Conservation (phyloP, 805 yeast genomes). For the Wickerhamiella brachini region DNA sequence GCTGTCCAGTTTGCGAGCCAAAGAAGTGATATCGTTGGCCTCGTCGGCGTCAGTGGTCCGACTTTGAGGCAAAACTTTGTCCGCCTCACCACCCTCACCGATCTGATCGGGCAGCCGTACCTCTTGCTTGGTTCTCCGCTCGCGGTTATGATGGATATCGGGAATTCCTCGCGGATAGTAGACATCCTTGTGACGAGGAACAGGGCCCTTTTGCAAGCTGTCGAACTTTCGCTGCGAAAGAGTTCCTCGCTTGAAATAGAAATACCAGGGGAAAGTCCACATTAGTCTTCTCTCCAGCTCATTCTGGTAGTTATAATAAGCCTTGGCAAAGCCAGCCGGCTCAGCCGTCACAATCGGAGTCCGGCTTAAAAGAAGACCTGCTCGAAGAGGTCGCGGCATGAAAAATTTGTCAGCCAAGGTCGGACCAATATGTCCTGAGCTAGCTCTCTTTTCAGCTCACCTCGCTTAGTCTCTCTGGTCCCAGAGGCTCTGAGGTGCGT, state of each 20-base stretch:
- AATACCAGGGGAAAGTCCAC: slow-evolving; percentile 97
- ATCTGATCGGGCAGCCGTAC: slow-evolving; percentile 44
- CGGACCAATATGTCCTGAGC: not conserved
- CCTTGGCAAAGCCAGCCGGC: slow-evolving; percentile 52
- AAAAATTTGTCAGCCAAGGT: not conserved
- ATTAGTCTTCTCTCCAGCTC: slow-evolving; percentile 79
- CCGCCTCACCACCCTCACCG: slow-evolving; percentile 30
- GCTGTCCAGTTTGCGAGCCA: slow-evolving; percentile 68
- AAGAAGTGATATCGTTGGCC: slow-evolving; percentile 42
- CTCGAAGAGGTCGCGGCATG: slow-evolving; percentile 12
- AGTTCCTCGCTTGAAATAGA: slow-evolving; percentile 81
- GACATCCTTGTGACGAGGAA: slow-evolving; percentile 55
- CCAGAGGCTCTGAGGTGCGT: too few relatives aligned
- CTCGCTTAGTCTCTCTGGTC: too few relatives aligned
- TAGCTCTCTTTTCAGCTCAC: too few relatives aligned
- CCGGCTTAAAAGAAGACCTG: slow-evolving; percentile 54
- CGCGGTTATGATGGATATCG: slow-evolving; percentile 77
- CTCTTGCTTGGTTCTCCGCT: slow-evolving; percentile 69
- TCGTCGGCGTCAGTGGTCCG: slow-evolving; percentile 70
- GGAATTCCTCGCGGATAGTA: slow-evolving; percentile 77
- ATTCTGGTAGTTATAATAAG: slow-evolving; percentile 69
- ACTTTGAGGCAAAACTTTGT: slow-evolving; percentile 55
- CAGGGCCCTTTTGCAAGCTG: slow-evolving; percentile 63
- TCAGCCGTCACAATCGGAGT: slow-evolving; percentile 76
- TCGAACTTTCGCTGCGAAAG: slow-evolving; percentile 70